phyloP scores from a whole-genome alignment of 1,139 yeast species.

The Scheffersomyces illinoinensis region DNA sequence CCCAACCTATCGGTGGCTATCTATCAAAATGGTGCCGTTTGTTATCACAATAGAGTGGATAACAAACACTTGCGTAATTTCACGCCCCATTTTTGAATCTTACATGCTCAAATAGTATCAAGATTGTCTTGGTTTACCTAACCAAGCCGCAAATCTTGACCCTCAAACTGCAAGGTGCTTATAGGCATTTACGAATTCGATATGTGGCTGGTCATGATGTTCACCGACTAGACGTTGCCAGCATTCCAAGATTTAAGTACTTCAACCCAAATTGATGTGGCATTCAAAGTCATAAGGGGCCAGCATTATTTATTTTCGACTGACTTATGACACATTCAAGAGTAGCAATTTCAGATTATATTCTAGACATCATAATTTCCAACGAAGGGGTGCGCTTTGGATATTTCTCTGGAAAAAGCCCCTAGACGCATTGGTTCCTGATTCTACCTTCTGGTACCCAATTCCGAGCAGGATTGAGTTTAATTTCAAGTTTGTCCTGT shows the following conservation, averaged over 20 bases:
- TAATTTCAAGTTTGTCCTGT: neutral
- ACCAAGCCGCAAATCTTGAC: neutral
- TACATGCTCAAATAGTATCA: neutral
- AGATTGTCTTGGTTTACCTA: neutral
- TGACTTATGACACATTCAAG: neutral
- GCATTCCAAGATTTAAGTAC: neutral
- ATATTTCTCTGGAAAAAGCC: neutral
- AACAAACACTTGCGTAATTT: neutral
- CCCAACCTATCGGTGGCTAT: neutral
- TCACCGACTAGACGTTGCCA: neutral
- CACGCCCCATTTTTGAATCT: neutral
- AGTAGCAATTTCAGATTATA: neutral
- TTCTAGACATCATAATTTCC: neutral
- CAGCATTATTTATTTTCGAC: neutral
- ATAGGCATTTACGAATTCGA: neutral
- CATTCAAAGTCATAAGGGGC: too few relatives aligned
- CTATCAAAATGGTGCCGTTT: neutral
- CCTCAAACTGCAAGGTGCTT: neutral
- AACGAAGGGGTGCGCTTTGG: neutral
- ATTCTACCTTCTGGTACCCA: neutral
- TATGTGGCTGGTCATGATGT: neutral
- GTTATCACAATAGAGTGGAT: neutral
- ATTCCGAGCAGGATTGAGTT: neutral
- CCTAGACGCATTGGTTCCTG: neutral
- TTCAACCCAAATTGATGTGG: neutral